Conservation (phyloP, 192 early-diverging fungal genomes). For the Obelidium mucronatum region DNA sequence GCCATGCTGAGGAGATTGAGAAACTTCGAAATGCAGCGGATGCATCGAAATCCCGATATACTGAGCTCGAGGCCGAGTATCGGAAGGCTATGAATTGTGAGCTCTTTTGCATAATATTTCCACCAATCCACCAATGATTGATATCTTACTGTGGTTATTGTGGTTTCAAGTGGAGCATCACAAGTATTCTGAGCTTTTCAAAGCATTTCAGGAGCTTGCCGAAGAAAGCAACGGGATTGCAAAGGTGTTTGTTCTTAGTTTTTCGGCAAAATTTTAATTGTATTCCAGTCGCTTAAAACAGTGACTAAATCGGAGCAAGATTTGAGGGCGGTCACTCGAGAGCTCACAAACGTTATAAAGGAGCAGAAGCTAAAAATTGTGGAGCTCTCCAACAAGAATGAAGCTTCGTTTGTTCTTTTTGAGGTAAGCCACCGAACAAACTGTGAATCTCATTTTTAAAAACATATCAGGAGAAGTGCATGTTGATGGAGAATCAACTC, state of each 20-base stretch:
- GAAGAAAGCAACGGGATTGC: constrained; percentile 28
- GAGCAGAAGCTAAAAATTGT: constrained; percentile 52
- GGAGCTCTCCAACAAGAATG: constrained; percentile 38
- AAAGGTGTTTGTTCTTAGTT: constrained; percentile 11
- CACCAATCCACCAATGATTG: neutral
- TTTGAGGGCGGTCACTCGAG: constrained; percentile 32
- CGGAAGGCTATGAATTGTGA: constrained; percentile 44
- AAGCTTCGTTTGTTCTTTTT: constrained; percentile 37
- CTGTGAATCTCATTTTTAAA: no score
- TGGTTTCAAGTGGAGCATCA: constrained; percentile 38
- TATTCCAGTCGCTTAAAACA: constrained; percentile 15
- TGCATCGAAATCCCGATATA: constrained; percentile 37
- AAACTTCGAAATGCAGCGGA: constrained; percentile 27
- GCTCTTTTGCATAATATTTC: no score
- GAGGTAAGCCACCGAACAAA: constrained; percentile 40
- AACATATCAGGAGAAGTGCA: constrained; percentile 18
- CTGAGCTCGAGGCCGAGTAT: constrained; percentile 53
- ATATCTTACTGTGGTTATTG: neutral
- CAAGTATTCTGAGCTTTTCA: constrained; percentile 35
- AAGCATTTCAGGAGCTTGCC: constrained; percentile 40
- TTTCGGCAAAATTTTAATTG: neutral
- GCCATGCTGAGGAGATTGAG: constrained; percentile 46
- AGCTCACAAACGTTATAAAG: constrained; percentile 46
- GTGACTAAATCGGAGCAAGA: constrained; percentile 39
- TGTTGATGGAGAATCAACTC: constrained; percentile 8